These are phyloP conservation scores for Aethionema arabicum DNA, from an alignment of 345 rosid genomes.

Conservation along the genomic window DNA sequence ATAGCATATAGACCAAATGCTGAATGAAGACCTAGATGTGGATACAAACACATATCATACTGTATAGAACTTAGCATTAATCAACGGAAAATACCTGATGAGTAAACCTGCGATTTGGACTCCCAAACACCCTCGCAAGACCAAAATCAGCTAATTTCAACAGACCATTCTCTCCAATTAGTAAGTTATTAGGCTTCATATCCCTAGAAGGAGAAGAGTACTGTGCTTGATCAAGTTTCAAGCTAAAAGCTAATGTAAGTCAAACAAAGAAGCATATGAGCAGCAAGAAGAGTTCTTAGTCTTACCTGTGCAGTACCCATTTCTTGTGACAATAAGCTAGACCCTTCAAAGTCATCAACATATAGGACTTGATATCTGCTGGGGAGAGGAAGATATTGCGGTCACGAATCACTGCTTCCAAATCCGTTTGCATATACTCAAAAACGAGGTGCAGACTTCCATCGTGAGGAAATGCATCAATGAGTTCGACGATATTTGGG, in stretches of 20 bases:
- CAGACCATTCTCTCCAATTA: slow-evolving; percentile 57
- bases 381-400: slow-evolving; percentile 57
- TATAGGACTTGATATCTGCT: slow-evolving; percentile 57
- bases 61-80: not conserved
- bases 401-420: slow-evolving; percentile 66
- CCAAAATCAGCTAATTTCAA: slow-evolving; percentile 63
- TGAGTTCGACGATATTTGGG: slow-evolving; percentile 53
- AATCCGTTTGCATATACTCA: slow-evolving; percentile 67
- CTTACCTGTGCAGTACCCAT: slow-evolving; percentile 62
- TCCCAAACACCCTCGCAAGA: slow-evolving; percentile 55
- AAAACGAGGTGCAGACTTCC: slow-evolving; percentile 60
- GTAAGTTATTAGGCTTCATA: slow-evolving; percentile 63
- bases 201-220: slow-evolving; percentile 37
- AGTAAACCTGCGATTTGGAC: slow-evolving; percentile 64
- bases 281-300: not conserved
- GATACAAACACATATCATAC: not conserved
- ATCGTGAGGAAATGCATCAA: slow-evolving; percentile 62
- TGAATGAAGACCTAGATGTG: not conserved
- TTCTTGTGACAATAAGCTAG: slow-evolving; percentile 57
- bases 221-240: not conserved
- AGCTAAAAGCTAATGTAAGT: not conserved
- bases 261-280: not conserved
- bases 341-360: slow-evolving; percentile 58
- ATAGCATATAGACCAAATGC: not conserved
- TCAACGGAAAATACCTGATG: slow-evolving; percentile 43